Base-by-base conservation (phyloP, 176 grass and related monocot genomes). In the Carex myosuroides region DNA sequence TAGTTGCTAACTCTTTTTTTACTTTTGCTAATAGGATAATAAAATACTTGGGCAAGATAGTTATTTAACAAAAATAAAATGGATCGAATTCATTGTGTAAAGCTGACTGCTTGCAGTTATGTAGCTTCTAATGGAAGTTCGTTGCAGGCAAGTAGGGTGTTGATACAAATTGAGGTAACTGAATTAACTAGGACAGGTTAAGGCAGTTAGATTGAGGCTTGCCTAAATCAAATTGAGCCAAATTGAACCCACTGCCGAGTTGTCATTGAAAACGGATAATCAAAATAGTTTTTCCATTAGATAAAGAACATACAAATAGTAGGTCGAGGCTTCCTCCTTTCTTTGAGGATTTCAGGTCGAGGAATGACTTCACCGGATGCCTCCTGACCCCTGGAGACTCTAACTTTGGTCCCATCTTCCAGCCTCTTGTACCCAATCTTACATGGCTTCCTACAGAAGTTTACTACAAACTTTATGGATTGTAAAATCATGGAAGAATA, bases 271-370 rank as follows among this genome's bases (percentile, higher is more conserved):
- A 88, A 71, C 26, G 7, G 66, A 57, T 16, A 75, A 85, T 61
- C 68, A 13, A 88, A 68, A 74, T 76, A 87, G 46, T 13, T 52
- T 62, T 17, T 55, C 21, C 20, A 75, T 70, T n/a, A 85, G 84
- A 82, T 46, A 85, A 60, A 14, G 44, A 79, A 74, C 86, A 63
- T 92, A 98, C 95, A 35, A 69, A 89, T 68, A 53, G 82, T 93
- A 22, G 95, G 95, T 77, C 95, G 85, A 0, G 89, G 90, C n/a
- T 93, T 98, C 87, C 75, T 91, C 87, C 95, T 92, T 88, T 94
- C 90, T 83, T 98, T 98, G 54, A 98, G 81, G 88, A 98, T 98
- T 87, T 98, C 92, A 84, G 95, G 92, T 1, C 92, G 84, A 60
- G 95, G 90, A 70, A 98, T 94, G 32, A 98, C 74, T 37, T 85